Conservation (phyloP, 805 yeast species). For the Starmerella lactis-condensi region DNA sequence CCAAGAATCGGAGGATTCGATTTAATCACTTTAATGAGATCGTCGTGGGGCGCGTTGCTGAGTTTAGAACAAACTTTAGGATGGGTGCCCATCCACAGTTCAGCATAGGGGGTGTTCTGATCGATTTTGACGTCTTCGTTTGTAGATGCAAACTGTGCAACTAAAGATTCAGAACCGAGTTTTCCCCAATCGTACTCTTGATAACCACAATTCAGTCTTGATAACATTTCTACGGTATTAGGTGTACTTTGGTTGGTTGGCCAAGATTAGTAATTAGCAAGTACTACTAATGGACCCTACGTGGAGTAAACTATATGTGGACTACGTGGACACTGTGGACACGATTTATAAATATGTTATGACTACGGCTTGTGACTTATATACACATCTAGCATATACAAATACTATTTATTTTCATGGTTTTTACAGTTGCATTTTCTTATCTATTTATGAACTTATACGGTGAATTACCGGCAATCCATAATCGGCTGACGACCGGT, state of each 20-base stretch:
- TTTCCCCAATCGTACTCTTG: slow-evolving; percentile 84
- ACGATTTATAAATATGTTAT: too few species aligned
- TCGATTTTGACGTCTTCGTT: slow-evolving; percentile 44
- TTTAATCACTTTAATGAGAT: slow-evolving; percentile 50
- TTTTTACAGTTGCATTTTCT: too few species aligned
- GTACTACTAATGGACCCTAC: too few species aligned
- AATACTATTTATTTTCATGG: too few species aligned
- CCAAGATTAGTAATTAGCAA: too few species aligned
- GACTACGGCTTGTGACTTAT: too few species aligned
- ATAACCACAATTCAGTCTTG: slow-evolving; percentile 27
- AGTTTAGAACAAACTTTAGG: slow-evolving; percentile 69
- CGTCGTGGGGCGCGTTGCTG: slow-evolving; percentile 26
- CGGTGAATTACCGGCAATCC: too few species aligned
- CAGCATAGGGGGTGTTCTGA: slow-evolving; percentile 78
- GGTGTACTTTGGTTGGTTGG: not conserved
- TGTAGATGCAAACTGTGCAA: slow-evolving; percentile 64
- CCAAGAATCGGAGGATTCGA: slow-evolving; percentile 47
- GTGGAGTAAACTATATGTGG: too few species aligned
- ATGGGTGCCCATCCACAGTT: slow-evolving; percentile 98
- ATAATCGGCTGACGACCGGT: too few species aligned
- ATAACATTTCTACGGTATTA: slow-evolving; percentile 9
- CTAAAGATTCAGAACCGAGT: slow-evolving; percentile 66
- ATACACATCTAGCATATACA: too few species aligned
- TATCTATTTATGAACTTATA: too few species aligned
- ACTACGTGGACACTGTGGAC: too few species aligned